These are phyloP conservation scores for Trichophyton rubrum DNA, from an alignment of 2,329 filamentous ascomycete genomes.

Conservation along the genomic window DNA sequence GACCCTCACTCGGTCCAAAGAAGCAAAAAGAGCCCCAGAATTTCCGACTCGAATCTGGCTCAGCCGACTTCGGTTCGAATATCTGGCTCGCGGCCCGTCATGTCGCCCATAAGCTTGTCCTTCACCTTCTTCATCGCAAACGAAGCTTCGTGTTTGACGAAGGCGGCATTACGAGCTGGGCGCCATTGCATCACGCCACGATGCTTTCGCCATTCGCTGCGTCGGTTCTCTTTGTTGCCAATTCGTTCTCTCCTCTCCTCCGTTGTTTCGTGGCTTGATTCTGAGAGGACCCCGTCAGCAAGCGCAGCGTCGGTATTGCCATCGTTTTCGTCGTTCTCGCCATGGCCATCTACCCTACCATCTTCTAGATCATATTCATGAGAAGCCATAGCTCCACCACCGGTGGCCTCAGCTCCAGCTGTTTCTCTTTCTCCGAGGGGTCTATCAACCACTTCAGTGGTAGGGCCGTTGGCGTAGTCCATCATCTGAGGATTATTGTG, in stretches of 20 bases:
- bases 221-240: constrained; percentile 28
- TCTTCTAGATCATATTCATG: not conserved
- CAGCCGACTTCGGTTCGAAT: constrained; percentile 58
- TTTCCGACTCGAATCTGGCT: not conserved
- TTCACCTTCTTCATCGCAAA: constrained; percentile 64
- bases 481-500: not conserved
- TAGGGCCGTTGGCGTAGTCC: not conserved
- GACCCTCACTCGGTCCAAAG: not conserved
- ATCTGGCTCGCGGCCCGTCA: constrained; percentile 74
- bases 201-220: constrained; percentile 64
- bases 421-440: not conserved
- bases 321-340: constrained; percentile 1
- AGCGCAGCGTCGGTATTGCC: constrained; percentile 8
- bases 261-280: constrained; percentile 11
- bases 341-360: constrained; percentile 3
- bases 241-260: constrained; percentile 13
- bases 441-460: not conserved
- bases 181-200: constrained; percentile 92
- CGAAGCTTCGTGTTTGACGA: constrained; percentile 77
- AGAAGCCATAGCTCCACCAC: not conserved
- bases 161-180: constrained; percentile 71
- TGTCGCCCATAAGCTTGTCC: constrained; percentile 55
- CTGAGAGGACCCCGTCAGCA: not conserved
- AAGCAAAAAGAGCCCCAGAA: not conserved
- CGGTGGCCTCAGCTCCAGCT: not conserved